Evolutionary conservation across 1,139 yeast genomes (phyloP).

Genomic region (Geotrichum candidum): DNA sequence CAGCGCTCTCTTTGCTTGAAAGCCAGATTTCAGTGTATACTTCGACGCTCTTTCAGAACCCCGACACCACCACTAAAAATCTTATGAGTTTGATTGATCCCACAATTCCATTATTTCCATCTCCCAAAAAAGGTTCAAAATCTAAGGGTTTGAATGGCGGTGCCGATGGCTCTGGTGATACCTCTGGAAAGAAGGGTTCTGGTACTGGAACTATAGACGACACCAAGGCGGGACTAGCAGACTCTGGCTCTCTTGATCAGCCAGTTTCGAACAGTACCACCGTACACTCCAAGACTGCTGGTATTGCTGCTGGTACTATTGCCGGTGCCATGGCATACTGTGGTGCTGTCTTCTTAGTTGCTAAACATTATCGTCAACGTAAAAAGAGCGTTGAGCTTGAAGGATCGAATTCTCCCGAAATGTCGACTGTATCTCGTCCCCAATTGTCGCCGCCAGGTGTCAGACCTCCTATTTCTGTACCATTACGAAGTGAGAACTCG

Average conservation of each 20-base stretch:
- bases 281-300: slow-evolving; percentile 32
- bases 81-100: slow-evolving; percentile 39
- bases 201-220: not conserved
- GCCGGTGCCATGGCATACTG: slow-evolving; percentile 37
- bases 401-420: slow-evolving; percentile 15
- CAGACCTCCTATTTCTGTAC: slow-evolving; percentile 34
- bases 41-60: slow-evolving; percentile 34
- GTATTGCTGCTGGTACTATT: slow-evolving; percentile 38
- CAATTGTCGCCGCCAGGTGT: slow-evolving; percentile 3
- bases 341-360: slow-evolving; percentile 33
- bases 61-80: slow-evolving; percentile 31
- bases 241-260: slow-evolving; percentile 35
- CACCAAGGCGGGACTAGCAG: slow-evolving; percentile 18
- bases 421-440: slow-evolving; percentile 18
- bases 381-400: slow-evolving; percentile 17
- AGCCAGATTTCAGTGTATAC: slow-evolving; percentile 31
- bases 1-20: slow-evolving; percentile 27
- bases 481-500: slow-evolving; percentile 39
- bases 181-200: slow-evolving; percentile 16
- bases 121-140: slow-evolving; percentile 1
- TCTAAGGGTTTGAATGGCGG: slow-evolving; percentile 8
- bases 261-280: slow-evolving; percentile 24
- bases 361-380: slow-evolving; percentile 31
- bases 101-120: slow-evolving; percentile 33
- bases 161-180: slow-evolving; percentile 10